A percentile compares a stretch with the other conserved stretches of the same genome.
These are phyloP conservation scores for Ogataea corticis DNA, from an alignment of 805 yeast species.

Conservation along the genomic window DNA sequence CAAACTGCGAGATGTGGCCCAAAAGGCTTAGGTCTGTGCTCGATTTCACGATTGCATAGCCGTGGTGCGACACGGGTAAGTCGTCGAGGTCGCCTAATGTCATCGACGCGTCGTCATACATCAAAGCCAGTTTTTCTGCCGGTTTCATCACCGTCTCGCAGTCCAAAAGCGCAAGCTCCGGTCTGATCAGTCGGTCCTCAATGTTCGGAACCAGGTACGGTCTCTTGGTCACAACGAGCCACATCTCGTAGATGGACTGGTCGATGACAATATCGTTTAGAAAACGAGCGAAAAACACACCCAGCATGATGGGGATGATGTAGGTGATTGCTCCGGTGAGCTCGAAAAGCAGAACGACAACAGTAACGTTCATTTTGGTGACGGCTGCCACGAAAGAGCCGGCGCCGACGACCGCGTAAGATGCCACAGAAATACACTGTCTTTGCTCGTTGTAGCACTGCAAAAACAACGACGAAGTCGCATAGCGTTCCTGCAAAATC, in stretches of 20 bases:
- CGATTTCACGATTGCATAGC: conserved; percentile 46
- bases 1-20: conserved; percentile 45
- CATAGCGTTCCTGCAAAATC: conserved; percentile 42
- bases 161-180: conserved; percentile 40
- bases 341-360: conserved; percentile 80
- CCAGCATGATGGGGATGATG: conserved; percentile 81
- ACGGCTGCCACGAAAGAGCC: conserved; percentile 81
- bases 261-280: conserved; percentile 62
- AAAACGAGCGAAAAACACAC: conserved; percentile 74
- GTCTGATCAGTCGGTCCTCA: conserved; percentile 31
- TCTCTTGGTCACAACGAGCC: conserved; percentile 43
- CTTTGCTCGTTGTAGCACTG: conserved; percentile 41
- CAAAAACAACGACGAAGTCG: conserved; percentile 37
- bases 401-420: conserved; percentile 87
- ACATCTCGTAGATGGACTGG: conserved; percentile 64
- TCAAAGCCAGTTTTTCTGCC: conserved; percentile 27
- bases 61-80: conserved; percentile 32
- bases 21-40: conserved; percentile 34
- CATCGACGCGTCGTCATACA: conserved; percentile 35
- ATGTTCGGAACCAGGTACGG: conserved; percentile 44
- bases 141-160: conserved; percentile 40
- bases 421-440: conserved; percentile 76
- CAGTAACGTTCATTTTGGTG: conserved; percentile 76
- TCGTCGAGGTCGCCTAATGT: conserved; percentile 29
- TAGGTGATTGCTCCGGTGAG: conserved; percentile 84